A percentile compares a stretch with the other conserved stretches of the same genome.
These are phyloP conservation scores for Alternaria brassicicola DNA, from an alignment of 2,329 filamentous ascomycete genomes.

Conservation along the genomic window DNA sequence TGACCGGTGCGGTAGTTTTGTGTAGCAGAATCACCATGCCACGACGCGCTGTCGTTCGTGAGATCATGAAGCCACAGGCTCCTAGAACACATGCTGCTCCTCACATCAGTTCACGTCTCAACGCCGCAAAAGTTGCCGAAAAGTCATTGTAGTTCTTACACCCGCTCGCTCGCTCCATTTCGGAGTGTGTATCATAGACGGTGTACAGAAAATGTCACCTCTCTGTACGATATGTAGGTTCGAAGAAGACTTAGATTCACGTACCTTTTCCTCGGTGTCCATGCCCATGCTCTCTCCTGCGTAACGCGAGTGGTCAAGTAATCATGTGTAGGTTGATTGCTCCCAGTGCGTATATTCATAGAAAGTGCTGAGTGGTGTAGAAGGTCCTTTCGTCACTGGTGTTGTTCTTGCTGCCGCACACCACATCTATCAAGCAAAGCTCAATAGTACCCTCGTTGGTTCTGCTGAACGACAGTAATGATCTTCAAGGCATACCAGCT, in stretches of 20 bases:
- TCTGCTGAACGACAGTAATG: neutral
- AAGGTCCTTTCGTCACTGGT: neutral
- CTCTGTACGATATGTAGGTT: conserved; percentile 14
- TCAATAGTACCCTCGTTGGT: neutral
- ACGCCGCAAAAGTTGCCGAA: conserved; percentile 23
- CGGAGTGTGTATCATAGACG: conserved; percentile 1
- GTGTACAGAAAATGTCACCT: neutral
- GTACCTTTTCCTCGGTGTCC: neutral
- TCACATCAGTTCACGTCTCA: conserved; percentile 29
- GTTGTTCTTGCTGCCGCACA: neutral
- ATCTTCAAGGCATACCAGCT: no score
- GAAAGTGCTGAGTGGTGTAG: no score
- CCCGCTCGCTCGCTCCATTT: neutral
- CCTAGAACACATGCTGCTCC: conserved; percentile 21
- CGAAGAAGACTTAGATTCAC: neutral
- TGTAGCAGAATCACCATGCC: conserved; percentile 61
- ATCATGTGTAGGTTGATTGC: no score
- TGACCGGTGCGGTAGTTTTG: conserved; percentile 81
- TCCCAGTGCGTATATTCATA: no score
- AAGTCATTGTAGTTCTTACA: conserved; percentile 18
- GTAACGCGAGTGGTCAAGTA: no score
- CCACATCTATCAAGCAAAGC: neutral
- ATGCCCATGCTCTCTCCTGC: neutral
- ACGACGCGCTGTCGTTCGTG: conserved; percentile 38
- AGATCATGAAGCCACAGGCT: conserved; percentile 34